Evolutionary conservation across 306 rosid genomes (phyloP), one percentile per base, ranked within the genome.

Genomic region (Begonia loranthoides): DNA sequence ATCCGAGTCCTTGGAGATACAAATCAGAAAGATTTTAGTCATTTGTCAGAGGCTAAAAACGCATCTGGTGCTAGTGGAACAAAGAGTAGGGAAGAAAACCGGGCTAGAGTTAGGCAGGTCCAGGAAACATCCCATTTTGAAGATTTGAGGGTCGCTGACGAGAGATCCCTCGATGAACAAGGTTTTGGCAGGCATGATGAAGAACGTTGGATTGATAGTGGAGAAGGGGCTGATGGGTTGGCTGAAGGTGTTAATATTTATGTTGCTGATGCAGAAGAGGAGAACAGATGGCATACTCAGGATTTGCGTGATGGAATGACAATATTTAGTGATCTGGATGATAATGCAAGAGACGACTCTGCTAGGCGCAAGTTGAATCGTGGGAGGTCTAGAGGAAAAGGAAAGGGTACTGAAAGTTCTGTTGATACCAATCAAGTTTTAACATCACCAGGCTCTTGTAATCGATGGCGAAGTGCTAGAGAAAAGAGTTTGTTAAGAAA

Each of bases 1-100:
- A 57, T 80, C 40, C 82, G 93, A 9, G 78, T 87, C 63, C 70
- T 87, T 59, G 99, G 99, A 17, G 99, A 92, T 62, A 52, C 79
- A n/a, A 79, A 64, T 73, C 99, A 86, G 66, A 90, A 76, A 76
- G 99, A 86, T 68, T 53, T 70, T 51, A 40, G 59, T 72, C 88
- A 78, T 76, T 45, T 76, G 67, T 45, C 72, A 9, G 94, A 86
- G 51, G 64, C 54, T 56, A 92, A 73, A 70, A 86, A 74, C 71
- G 69, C 83, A 22, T 72, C 76, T 34, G 58, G 71, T 28, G 70
- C 66, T 65, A 63, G 67, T 54, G 64, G 70, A 45, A 46, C 52
- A 17, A 82, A 79, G 71, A 66, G 79, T 51, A 92, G 87, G 68
- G 96, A 92, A 9, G 99, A 92, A 61, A 66, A 74, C 19, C 84